Evolutionary conservation across 2,329 filamentous ascomycete genomes (phyloP).

Genomic region (Emmonsia crescens): DNA sequence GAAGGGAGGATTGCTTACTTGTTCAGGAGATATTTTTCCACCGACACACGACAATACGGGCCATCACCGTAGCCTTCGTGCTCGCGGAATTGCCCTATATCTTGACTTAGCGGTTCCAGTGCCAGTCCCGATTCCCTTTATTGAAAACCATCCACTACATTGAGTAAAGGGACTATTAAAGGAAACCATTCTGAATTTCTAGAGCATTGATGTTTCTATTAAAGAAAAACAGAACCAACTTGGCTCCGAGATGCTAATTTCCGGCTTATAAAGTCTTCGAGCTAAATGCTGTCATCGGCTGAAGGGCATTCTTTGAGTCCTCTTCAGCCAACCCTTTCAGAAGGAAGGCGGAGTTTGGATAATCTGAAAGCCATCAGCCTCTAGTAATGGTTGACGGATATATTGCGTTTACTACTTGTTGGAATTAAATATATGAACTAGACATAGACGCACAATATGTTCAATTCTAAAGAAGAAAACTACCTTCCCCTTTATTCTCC

Average conservation of each 20-base stretch:
- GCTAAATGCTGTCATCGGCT: neutral
- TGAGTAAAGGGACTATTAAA: neutral
- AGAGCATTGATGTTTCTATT: neutral
- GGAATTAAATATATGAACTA: too few species aligned
- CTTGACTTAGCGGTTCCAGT: neutral
- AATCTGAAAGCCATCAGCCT: neutral
- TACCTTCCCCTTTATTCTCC: neutral
- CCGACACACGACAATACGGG: too few species aligned
- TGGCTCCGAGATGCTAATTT: neutral
- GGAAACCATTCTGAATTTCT: neutral
- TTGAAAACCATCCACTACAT: neutral
- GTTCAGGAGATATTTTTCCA: neutral
- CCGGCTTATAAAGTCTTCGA: neutral
- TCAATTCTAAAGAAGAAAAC: too few species aligned
- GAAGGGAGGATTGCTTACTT: neutral
- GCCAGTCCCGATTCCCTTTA: neutral
- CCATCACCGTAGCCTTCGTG: too few species aligned
- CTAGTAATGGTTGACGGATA: neutral
- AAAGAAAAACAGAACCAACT: neutral
- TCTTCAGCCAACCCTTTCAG: neutral
- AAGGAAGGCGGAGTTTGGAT: neutral
- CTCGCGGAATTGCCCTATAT: neutral
- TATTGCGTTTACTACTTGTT: neutral
- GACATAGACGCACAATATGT: too few species aligned
- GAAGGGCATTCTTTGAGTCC: neutral